A percentile compares a stretch with the other conserved stretches of the same genome.
Evolutionary conservation across 257 asterid genomes (phyloP).

Genomic region (Solanum pimpinellifolium): DNA sequence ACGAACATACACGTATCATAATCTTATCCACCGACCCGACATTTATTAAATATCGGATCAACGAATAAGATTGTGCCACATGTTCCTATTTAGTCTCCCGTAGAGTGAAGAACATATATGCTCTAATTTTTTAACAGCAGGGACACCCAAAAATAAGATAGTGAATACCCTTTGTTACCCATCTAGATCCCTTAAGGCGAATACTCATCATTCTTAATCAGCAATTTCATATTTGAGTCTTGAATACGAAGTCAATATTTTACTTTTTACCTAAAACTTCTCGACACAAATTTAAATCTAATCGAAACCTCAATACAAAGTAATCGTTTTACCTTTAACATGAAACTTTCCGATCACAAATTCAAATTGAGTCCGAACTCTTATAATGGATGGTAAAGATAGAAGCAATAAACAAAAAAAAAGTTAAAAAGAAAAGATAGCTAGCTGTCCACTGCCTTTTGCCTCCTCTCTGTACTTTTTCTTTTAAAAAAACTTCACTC

Average conservation of each 20-base stretch:
- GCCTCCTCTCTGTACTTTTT: too few species aligned
- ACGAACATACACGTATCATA: too few species aligned
- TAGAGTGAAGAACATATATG: too few species aligned
- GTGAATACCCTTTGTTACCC: not conserved
- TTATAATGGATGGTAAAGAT: not conserved
- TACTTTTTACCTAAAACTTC: not conserved
- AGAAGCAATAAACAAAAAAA: not conserved
- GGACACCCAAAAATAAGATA: too few species aligned
- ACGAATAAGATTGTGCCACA: too few species aligned
- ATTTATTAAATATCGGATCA: too few species aligned
- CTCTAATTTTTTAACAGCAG: too few species aligned
- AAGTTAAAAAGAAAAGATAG: not conserved
- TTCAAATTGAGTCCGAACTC: not conserved
- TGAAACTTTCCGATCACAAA: not conserved
- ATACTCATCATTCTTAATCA: not conserved
- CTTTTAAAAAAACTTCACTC: not conserved
- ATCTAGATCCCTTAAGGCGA: too few species aligned
- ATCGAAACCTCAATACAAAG: not conserved
- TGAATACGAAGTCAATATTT: fast-evolving
- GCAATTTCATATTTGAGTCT: not conserved
- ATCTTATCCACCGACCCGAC: too few species aligned
- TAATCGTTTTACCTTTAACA: not conserved
- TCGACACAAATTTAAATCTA: not conserved
- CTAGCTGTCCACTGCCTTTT: not conserved
- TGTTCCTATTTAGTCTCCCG: too few species aligned